Evolutionary conservation across 345 rosid species (phyloP).

Genomic region (Chamaenerion angustifolium): DNA sequence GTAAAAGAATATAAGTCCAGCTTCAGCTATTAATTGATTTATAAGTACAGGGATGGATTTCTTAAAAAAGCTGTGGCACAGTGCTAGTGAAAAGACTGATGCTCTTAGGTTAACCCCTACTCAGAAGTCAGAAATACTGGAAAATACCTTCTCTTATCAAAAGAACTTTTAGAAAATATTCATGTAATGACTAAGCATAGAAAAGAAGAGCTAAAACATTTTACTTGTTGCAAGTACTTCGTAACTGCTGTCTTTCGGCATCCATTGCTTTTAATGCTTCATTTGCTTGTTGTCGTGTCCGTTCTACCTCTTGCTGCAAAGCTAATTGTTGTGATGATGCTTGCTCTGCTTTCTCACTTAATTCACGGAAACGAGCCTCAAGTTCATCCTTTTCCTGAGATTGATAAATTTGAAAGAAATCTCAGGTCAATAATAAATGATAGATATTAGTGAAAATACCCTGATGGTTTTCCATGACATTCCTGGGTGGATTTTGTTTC

Average conservation of each 20-base stretch:
- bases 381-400: constrained; percentile 94
- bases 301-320: constrained; percentile 80
- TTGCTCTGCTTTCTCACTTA: constrained; percentile 48
- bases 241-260: constrained; percentile 84
- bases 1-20: no score
- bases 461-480: no score
- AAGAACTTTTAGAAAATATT: not conserved
- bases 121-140: no score
- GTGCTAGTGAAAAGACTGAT: no score
- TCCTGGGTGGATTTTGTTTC: no score
- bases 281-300: constrained; percentile 88
- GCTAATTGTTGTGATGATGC: constrained; percentile 66
- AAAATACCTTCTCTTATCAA: not conserved
- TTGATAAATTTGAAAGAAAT: constrained; percentile 16
- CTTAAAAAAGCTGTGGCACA: no score
- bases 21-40: no score
- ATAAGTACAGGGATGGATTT: no score
- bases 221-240: constrained; percentile 95
- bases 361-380: constrained; percentile 47
- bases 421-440: constrained; percentile 7
- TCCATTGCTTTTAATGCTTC: constrained; percentile 98
- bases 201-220: constrained; percentile 1
- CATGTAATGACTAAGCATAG: not conserved
- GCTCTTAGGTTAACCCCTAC: no score
- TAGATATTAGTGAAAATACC: no score